phyloP scores from a whole-genome alignment of 208 protist species.

The Acanthamoeba lenticulata region DNA sequence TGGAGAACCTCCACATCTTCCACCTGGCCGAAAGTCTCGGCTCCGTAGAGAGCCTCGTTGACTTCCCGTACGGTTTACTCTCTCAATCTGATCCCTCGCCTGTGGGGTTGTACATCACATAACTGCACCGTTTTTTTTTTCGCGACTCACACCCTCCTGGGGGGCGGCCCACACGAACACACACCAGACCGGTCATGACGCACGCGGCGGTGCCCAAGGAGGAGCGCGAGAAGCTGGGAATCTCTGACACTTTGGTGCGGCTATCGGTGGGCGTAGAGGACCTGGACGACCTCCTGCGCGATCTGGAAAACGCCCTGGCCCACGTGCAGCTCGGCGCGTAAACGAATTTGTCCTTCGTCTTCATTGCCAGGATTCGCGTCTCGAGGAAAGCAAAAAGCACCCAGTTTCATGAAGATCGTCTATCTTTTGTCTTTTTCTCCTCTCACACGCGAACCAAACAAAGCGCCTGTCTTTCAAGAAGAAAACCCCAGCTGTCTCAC shows the following conservation, averaged over 20 bases:
- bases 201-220: slow-evolving; percentile 94
- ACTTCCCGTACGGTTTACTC: slow-evolving; percentile 85
- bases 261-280: slow-evolving; percentile 95
- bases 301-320: slow-evolving; percentile 91
- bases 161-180: background rate
- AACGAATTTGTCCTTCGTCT: too few relatives aligned
- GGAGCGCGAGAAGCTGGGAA: slow-evolving; percentile 88
- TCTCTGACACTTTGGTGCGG: slow-evolving; percentile 93
- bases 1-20: slow-evolving; percentile 90
- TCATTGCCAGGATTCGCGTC: too few relatives aligned
- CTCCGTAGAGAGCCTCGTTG: slow-evolving; percentile 93
- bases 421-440: too few relatives aligned
- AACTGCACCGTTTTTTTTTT: too few relatives aligned
- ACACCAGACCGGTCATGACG: slow-evolving; percentile 90
- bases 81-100: background rate
- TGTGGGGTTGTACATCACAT: background rate
- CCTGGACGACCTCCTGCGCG: slow-evolving; percentile 91
- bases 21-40: slow-evolving; percentile 94
- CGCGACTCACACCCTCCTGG: background rate
- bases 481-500: too few relatives aligned
- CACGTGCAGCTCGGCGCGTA: slow-evolving; percentile 24
- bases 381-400: too few relatives aligned
- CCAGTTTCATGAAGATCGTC: too few relatives aligned
- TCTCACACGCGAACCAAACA: too few relatives aligned
- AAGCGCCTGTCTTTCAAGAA: too few relatives aligned